Evolutionary conservation across 2,329 filamentous ascomycete genomes (phyloP).

Genomic region (Claviceps monticola): DNA sequence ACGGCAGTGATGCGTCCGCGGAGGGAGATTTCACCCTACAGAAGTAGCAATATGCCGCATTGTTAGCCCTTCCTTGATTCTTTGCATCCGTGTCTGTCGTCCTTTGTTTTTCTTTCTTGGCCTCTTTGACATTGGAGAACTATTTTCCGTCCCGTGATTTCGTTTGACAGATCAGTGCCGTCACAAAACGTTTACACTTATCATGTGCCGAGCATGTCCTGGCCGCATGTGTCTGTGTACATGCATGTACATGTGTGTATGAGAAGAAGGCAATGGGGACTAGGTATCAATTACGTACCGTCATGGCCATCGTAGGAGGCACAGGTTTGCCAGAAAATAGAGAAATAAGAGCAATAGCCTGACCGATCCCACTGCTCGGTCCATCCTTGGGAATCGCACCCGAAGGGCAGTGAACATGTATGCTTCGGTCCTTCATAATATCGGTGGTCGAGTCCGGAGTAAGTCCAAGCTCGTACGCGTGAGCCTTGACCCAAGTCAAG

Average conservation of each 20-base stretch:
- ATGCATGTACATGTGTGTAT: background rate
- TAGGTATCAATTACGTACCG: slow-evolving; percentile 33
- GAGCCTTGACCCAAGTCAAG: slow-evolving; percentile 90
- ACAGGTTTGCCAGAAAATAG: slow-evolving; percentile 78
- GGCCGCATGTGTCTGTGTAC: background rate
- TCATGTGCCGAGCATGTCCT: background rate
- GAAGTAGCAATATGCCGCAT: background rate
- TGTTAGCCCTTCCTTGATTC: background rate
- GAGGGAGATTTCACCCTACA: slow-evolving; percentile 56
- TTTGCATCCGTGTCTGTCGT: background rate
- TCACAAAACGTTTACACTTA: background rate
- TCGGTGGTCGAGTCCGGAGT: slow-evolving; percentile 70
- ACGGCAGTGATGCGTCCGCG: slow-evolving; percentile 86
- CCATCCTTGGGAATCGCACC: slow-evolving; percentile 94
- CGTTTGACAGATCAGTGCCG: no score
- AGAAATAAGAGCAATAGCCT: slow-evolving; percentile 85
- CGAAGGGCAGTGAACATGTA: slow-evolving; percentile 92
- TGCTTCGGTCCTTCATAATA: slow-evolving; percentile 87
- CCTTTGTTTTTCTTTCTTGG: background rate
- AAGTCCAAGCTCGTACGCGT: slow-evolving; percentile 81
- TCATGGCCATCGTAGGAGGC: slow-evolving; percentile 91
- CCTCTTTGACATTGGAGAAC: background rate
- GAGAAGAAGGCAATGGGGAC: background rate
- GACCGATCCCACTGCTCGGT: slow-evolving; percentile 74
- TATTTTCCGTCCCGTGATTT: no score